Evolutionary conservation across 2,329 filamentous ascomycete genomes (phyloP).

Genomic region (Pyricularia sp.): DNA sequence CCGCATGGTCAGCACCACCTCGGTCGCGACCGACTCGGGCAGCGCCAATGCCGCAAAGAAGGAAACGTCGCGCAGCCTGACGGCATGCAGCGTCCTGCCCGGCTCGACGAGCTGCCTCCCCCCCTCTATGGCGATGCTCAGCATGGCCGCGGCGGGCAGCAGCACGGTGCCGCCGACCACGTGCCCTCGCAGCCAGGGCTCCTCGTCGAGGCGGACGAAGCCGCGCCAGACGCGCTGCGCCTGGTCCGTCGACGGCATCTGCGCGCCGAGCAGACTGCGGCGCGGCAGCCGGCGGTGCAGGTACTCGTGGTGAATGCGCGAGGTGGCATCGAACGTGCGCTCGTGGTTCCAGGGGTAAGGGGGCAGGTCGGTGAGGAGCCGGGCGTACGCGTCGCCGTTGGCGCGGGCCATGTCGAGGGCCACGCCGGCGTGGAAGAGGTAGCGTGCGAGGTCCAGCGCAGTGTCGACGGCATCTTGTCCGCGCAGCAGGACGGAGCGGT

Average conservation of each 20-base stretch:
- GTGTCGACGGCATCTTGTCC: slow-evolving; percentile 12
- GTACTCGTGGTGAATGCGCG: slow-evolving; percentile 3
- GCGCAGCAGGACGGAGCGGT: slow-evolving; percentile 9
- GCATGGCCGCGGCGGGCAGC: slow-evolving; percentile 20
- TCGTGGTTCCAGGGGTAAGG: slow-evolving; percentile 34
- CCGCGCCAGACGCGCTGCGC: slow-evolving; percentile 19
- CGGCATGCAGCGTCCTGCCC: neutral
- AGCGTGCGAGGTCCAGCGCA: slow-evolving; percentile 10
- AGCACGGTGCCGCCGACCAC: slow-evolving; percentile 21
- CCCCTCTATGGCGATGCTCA: slow-evolving; percentile 3
- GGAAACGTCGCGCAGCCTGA: neutral
- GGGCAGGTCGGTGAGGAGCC: slow-evolving; percentile 29
- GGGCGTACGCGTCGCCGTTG: slow-evolving; percentile 7
- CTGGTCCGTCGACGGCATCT: slow-evolving; percentile 7
- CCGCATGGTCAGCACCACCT: neutral
- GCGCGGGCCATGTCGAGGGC: slow-evolving; percentile 7
- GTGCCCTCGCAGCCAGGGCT: slow-evolving; percentile 31
- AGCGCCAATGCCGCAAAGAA: neutral
- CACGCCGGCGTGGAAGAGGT: slow-evolving; percentile 7
- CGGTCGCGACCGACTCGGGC: neutral
- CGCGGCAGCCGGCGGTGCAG: neutral
- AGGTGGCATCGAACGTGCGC: slow-evolving; percentile 12
- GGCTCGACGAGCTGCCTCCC: neutral
- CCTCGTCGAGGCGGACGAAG: slow-evolving; percentile 13
- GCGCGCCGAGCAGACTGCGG: slow-evolving; percentile 8